Percentiles rank a stretch among this genome's conserved stretches.
Evolutionary conservation across 2,329 filamentous ascomycete species (phyloP).

Genomic region (Aspergillus tamarii): DNA sequence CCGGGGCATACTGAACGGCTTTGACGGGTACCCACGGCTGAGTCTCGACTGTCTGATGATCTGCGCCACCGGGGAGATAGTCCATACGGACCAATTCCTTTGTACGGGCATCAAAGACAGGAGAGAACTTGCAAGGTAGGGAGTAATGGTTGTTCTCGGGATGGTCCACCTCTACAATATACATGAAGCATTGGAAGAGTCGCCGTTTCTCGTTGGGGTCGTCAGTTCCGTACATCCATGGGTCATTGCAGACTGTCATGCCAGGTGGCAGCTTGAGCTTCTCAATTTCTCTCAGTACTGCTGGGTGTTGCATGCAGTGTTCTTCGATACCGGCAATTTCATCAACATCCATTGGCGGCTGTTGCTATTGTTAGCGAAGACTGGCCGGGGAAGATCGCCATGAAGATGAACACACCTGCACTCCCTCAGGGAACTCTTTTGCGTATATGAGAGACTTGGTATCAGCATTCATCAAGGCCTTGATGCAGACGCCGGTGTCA

Average conservation of each 20-base stretch:
- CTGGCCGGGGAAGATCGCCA: not conserved
- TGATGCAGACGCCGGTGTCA: slow-evolving; percentile 47
- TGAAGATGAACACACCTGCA: slow-evolving; percentile 41
- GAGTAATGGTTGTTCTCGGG: slow-evolving; percentile 43
- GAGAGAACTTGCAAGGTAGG: slow-evolving; percentile 40
- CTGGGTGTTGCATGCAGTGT: slow-evolving; percentile 57
- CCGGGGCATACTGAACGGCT: slow-evolving; percentile 60
- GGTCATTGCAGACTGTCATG: slow-evolving; percentile 60
- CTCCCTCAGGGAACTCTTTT: slow-evolving; percentile 49
- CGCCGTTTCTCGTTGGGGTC: slow-evolving; percentile 42
- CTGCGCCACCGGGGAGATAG: slow-evolving; percentile 67
- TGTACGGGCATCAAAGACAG: slow-evolving; percentile 59
- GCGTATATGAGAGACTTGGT: slow-evolving; percentile 38
- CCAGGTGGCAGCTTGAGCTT: slow-evolving; percentile 63
- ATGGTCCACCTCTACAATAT: slow-evolving; percentile 38
- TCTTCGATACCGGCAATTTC: slow-evolving; percentile 63
- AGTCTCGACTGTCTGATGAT: slow-evolving; percentile 59
- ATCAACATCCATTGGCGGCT: slow-evolving; percentile 62
- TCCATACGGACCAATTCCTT: slow-evolving; percentile 72
- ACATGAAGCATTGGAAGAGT: slow-evolving; percentile 47
- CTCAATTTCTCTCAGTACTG: slow-evolving; percentile 60
- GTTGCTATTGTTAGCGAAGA: slow-evolving; percentile 55
- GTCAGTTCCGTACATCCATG: slow-evolving; percentile 69
- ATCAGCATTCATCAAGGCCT: slow-evolving; percentile 45
- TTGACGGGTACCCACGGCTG: slow-evolving; percentile 60